phyloP scores from a whole-genome alignment of 768 basidiomycete genomes.

The Mycena maculata region DNA sequence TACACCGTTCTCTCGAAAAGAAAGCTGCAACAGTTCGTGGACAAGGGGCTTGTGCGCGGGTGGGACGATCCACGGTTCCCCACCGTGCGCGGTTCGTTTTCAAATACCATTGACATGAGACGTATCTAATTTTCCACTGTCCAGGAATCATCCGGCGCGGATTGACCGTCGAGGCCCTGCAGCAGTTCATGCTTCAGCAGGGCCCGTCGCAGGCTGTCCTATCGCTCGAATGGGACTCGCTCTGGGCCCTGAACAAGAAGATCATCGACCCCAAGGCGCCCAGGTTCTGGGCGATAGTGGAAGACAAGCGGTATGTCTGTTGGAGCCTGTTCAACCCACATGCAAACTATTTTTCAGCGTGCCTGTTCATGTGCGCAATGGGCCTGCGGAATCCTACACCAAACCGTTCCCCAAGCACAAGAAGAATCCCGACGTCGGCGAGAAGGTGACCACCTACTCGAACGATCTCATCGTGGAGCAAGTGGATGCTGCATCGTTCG shows the following conservation, averaged over 20 bases:
- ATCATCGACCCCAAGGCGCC: conserved; percentile 95
- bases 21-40: conserved; percentile 94
- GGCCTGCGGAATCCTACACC: conserved; percentile 66
- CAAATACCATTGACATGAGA: conserved; percentile 4
- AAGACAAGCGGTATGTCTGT: conserved; percentile 70
- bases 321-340: not conserved
- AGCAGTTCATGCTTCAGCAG: conserved; percentile 93
- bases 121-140: not conserved
- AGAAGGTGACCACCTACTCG: conserved; percentile 87
- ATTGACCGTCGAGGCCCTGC: conserved; percentile 92
- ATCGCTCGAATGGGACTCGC: conserved; percentile 95
- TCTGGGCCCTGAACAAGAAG: conserved; percentile 96
- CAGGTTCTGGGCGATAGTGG: conserved; percentile 85
- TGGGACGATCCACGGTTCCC: conserved; percentile 99
- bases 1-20: conserved; percentile 96
- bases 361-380: conserved; percentile 77
- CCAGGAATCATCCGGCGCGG: conserved; percentile 92
- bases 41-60: conserved; percentile 84
- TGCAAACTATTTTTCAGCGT: conserved; percentile 62
- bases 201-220: conserved; percentile 96
- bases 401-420: conserved; percentile 89
- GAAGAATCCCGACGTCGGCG: conserved; percentile 92
- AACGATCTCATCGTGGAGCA: conserved; percentile 89
- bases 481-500: conserved; percentile 89
- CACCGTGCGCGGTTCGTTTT: conserved; percentile 83